A percentile compares a stretch with the other conserved stretches of the same genome.
phyloP scores from a whole-genome alignment of 2,329 filamentous ascomycete species.

The Cytospora leucostoma region DNA sequence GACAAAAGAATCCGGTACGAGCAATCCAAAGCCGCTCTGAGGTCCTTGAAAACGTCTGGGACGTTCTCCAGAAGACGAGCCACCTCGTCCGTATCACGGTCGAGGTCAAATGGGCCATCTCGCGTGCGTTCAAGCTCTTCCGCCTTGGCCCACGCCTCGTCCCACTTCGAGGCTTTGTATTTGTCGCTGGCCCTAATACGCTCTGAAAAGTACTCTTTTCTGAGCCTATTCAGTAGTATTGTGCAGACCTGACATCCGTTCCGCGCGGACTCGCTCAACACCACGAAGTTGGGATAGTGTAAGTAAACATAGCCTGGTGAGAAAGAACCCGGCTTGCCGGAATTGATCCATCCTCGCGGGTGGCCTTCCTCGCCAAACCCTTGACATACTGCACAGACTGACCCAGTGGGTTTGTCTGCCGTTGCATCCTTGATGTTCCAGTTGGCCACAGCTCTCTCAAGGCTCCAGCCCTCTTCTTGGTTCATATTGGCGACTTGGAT shows the following conservation, averaged over 20 bases:
- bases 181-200: too few relatives aligned
- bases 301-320: not conserved
- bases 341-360: not conserved
- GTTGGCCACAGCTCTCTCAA: not conserved
- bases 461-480: not conserved
- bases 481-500: not conserved
- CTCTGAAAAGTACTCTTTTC: too few relatives aligned
- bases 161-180: too few relatives aligned
- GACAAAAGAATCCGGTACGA: not conserved
- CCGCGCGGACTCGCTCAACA: not conserved
- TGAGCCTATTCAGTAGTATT: not conserved
- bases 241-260: not conserved
- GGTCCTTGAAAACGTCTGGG: not conserved
- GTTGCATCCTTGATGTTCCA: not conserved
- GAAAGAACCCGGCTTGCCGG: not conserved
- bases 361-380: not conserved
- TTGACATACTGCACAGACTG: not conserved
- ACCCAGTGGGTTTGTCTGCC: not conserved
- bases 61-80: not conserved
- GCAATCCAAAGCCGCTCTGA: not conserved
- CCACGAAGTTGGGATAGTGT: not conserved
- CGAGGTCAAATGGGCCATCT: not conserved
- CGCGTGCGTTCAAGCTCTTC: not conserved
- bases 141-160: not conserved
- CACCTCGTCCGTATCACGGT: not conserved